These are phyloP conservation scores for Rhodamnia rubescens DNA, from an alignment of 345 rosid genomes.

Conservation along the genomic window DNA sequence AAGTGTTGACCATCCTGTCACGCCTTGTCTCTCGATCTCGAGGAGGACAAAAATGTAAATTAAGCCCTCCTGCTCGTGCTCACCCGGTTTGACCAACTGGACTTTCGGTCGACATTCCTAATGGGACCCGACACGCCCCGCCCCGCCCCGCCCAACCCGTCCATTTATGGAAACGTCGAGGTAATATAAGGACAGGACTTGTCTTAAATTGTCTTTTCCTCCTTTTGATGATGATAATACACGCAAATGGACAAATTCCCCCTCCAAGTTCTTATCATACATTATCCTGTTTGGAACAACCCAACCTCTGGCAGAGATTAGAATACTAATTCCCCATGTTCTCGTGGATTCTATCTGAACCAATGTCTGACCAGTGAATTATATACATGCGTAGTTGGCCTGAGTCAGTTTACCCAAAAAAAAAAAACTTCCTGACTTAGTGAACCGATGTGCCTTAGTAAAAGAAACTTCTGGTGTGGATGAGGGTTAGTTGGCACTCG, in stretches of 20 bases:
- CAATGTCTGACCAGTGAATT: not conserved
- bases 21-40: not conserved
- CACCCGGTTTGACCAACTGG: not conserved
- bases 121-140: not conserved
- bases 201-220: not conserved
- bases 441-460: too few relatives aligned
- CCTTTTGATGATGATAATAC: too few relatives aligned
- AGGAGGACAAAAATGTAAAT: not conserved
- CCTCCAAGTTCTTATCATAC: rapidly evolving
- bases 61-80: not conserved
- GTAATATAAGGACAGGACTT: not conserved
- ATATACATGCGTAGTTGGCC: too few relatives aligned
- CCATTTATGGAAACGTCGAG: not conserved
- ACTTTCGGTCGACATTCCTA: not conserved
- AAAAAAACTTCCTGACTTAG: too few relatives aligned
- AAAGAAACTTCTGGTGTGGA: too few relatives aligned
- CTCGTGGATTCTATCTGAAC: not conserved
- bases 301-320: not conserved
- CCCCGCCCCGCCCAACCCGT: not conserved
- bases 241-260: not conserved
- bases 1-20: not conserved
- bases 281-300: not conserved
- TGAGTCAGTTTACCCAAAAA: too few relatives aligned
- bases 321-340: not conserved
- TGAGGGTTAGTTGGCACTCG: too few relatives aligned